Evolutionary conservation across 2,329 filamentous ascomycete species (phyloP).

Genomic region (Raffaelea arxii): DNA sequence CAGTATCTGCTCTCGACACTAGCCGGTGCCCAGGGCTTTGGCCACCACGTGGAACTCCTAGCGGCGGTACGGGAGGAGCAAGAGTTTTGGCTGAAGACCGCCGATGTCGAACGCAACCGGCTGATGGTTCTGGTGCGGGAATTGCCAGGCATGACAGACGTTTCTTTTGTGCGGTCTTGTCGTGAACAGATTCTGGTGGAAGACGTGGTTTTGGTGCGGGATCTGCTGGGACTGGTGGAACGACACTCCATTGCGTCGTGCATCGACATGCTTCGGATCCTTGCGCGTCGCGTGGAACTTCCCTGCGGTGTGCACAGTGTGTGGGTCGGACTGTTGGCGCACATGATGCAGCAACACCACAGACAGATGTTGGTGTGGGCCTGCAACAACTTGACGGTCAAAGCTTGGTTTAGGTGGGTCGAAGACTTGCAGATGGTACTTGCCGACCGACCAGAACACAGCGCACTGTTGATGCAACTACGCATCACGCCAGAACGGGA

Average conservation of each 20-base stretch:
- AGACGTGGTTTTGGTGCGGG: conserved; percentile 11
- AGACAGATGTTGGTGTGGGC: conserved; percentile 11
- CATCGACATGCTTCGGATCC: conserved; percentile 12
- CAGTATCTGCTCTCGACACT: conserved; percentile 12
- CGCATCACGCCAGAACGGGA: conserved; percentile 6
- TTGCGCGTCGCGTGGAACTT: conserved; percentile 10
- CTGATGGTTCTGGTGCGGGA: conserved; percentile 10
- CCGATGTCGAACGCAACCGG: conserved; percentile 12
- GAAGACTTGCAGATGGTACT: conserved; percentile 11
- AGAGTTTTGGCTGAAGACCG: conserved; percentile 9
- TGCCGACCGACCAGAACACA: not conserved
- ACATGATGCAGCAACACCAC: conserved; percentile 9
- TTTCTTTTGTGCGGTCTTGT: conserved; percentile 9
- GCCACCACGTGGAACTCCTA: conserved; percentile 4
- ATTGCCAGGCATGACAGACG: conserved; percentile 6
- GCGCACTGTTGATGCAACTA: conserved; percentile 2
- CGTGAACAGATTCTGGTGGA: conserved; percentile 12
- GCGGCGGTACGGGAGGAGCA: conserved; percentile 9
- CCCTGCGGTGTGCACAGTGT: conserved; percentile 10
- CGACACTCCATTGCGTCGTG: conserved; percentile 9
- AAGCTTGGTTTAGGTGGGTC: conserved; percentile 12
- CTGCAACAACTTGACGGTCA: conserved; percentile 10
- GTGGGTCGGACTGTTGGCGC: conserved; percentile 12
- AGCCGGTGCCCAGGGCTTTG: conserved; percentile 7
- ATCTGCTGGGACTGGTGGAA: conserved; percentile 11